Evolutionary conservation across 2,329 filamentous ascomycete genomes (phyloP).

Genomic region (Colletotrichum chrysophilum): DNA sequence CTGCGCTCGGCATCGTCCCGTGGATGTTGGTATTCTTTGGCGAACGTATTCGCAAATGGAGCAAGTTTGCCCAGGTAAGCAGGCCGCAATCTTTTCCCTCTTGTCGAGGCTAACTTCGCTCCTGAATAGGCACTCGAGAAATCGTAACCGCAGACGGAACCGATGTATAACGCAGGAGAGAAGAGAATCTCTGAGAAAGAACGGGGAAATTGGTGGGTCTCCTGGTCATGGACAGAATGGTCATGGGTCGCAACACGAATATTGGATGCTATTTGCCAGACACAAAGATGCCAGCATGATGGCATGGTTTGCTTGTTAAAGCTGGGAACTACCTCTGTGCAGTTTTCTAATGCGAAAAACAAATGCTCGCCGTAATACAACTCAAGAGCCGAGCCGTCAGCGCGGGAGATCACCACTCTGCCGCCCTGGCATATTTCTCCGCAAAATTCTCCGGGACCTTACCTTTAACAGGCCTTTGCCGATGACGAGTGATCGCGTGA

Average conservation of each 20-base stretch:
- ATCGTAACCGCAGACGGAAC: not conserved
- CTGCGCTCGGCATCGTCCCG: not conserved
- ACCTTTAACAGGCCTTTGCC: not conserved
- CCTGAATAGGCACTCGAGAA: not conserved
- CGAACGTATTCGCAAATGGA: not conserved
- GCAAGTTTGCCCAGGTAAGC: not conserved
- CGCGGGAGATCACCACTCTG: not conserved
- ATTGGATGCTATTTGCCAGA: not conserved
- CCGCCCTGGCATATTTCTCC: conserved; percentile 3
- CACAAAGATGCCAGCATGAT: not conserved
- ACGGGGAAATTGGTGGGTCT: not conserved
- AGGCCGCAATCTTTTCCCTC: not conserved
- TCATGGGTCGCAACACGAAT: not conserved
- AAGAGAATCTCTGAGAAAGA: not conserved
- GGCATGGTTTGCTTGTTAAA: no score
- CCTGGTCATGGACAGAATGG: not conserved
- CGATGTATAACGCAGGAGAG: not conserved
- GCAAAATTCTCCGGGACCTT: conserved; percentile 19
- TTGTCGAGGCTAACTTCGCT: not conserved
- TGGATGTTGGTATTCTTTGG: not conserved
- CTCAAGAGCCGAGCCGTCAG: not conserved
- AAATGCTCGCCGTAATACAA: not conserved
- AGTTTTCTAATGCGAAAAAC: no score
- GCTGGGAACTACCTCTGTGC: no score
- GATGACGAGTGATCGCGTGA: conserved; percentile 21